Evolutionary conservation across 169 alveolate species (phyloP), one percentile per base, ranked within the genome.

Genomic region (Plasmodium malariae): DNA sequence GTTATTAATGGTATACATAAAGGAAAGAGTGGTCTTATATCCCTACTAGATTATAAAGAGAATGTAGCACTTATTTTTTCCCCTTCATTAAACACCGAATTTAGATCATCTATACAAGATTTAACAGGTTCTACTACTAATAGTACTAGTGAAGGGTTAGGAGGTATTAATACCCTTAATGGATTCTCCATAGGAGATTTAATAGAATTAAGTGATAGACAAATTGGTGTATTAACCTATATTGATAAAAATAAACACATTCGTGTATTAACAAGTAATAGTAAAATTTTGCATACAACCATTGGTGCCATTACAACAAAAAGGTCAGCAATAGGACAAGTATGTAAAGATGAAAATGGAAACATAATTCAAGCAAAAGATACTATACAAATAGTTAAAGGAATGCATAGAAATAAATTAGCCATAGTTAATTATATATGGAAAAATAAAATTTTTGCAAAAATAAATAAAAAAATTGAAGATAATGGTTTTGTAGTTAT

Each of bases 161-260:
- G 92, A 36, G 89, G 89, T 34, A 73, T 86, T 21, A 72, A 80
- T 45, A 91, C 95, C 11, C 88, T 95, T 37, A 94, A 95, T 55
- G 97, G 97, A 0, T 95, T 92, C 59, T 93, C 94, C 32, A 89
- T 95, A 17, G 96, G 95, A 6, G 97, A 95, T 48, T 74, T 95
- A 14, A 94, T 95, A 5, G 97, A 95, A 67, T 83, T 95, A 9
- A 88, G 88, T 30, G 94, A 90, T 69, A 97, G 97, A 17, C 93
- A 89, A 12, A 92, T 95, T n/a, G 97, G 97, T 11, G 93, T 95
- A n/a, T 83, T 95, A 55, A 93, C 94, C 2, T 92, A 92, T 63
- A 94, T 95, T 17, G 96, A 94, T 72, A 92, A 93, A 24, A 92
- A 88, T 71, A 93, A 93, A 28, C 85, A 89, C 19, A 80, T 95